A percentile compares a stretch with the other conserved stretches of the same genome.
phyloP scores from a whole-genome alignment of 1,139 yeast species.

The Sugiyamaella pinicola region DNA sequence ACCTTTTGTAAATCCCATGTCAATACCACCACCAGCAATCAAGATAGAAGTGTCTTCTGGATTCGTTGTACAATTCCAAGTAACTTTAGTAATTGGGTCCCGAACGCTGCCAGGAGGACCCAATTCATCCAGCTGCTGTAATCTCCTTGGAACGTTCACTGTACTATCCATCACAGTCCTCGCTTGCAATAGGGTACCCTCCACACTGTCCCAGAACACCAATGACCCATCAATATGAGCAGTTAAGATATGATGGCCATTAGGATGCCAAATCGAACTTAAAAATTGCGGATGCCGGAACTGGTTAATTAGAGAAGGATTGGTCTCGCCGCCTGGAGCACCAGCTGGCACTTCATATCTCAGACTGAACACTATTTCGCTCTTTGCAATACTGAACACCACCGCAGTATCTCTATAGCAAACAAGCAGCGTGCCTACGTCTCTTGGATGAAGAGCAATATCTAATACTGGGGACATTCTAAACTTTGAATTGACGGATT shows the following conservation, averaged over 20 bases:
- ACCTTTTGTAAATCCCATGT: conserved; percentile 53
- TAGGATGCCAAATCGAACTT: conserved; percentile 85
- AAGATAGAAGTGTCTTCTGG: conserved; percentile 79
- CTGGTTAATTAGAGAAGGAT: conserved; percentile 38
- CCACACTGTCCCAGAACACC: conserved; percentile 89
- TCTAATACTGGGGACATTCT: conserved; percentile 61
- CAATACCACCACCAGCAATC: conserved; percentile 67
- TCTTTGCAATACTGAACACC: conserved; percentile 65
- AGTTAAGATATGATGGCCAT: conserved; percentile 81
- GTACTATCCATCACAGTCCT: conserved; percentile 68
- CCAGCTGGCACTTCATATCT: conserved; percentile 61
- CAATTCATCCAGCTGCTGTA: conserved; percentile 1
- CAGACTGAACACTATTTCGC: conserved; percentile 57
- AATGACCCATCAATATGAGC: conserved; percentile 79
- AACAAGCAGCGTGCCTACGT: conserved; percentile 73
- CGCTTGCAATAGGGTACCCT: conserved; percentile 73
- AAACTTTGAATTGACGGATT: conserved; percentile 37
- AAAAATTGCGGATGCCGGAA: conserved; percentile 53
- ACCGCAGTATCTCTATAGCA: conserved; percentile 73
- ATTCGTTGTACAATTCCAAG: conserved; percentile 78
- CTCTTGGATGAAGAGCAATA: conserved; percentile 85
- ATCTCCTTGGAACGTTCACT: conserved; percentile 54
- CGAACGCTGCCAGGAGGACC: conserved; percentile 27
- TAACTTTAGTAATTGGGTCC: conserved; percentile 49
- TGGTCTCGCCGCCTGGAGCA: conserved; percentile 64